Conservation (phyloP, 2,329 filamentous ascomycete genomes). For the Basipetospora chlamydospora region DNA sequence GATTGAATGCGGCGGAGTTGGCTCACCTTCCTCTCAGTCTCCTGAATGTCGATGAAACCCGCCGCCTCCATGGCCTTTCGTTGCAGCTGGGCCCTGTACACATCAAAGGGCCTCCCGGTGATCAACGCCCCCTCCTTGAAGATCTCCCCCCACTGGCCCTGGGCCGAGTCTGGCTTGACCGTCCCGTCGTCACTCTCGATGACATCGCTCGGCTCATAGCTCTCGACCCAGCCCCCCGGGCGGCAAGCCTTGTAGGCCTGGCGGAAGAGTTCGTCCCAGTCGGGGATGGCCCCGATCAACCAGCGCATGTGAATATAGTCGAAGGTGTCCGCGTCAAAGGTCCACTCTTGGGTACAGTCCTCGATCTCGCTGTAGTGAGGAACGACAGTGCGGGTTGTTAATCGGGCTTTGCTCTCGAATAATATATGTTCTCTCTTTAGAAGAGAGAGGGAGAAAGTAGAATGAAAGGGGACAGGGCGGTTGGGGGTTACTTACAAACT, state of each 20-base stretch:
- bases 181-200: not conserved
- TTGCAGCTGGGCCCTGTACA: slow-evolving; percentile 6
- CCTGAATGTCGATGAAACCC: slow-evolving; percentile 7
- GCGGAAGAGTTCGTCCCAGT: slow-evolving; percentile 33
- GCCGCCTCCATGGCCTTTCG: slow-evolving; percentile 8
- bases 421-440: too few relatives aligned
- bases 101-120: slow-evolving; percentile 2
- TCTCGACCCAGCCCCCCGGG: slow-evolving; percentile 10
- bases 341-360: slow-evolving; percentile 26
- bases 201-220: slow-evolving; percentile 1
- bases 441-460: too few relatives aligned
- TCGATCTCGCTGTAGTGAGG: slow-evolving; percentile 15
- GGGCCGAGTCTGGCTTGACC: slow-evolving; percentile 2
- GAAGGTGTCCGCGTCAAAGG: slow-evolving; percentile 25
- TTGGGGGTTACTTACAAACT: slow-evolving; percentile 11
- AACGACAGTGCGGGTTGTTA: slow-evolving; percentile 6
- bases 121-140: slow-evolving; percentile 6
- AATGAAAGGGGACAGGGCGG: too few relatives aligned
- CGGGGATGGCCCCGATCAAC: slow-evolving; percentile 40
- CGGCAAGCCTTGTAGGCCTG: slow-evolving; percentile 8
- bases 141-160: slow-evolving; percentile 7
- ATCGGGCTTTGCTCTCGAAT: slow-evolving; percentile 3
- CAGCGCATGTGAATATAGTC: slow-evolving; percentile 46
- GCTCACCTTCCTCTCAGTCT: slow-evolving; percentile 6
- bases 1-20: too few relatives aligned